Evolutionary conservation across 2,329 filamentous ascomycete genomes (phyloP).

Genomic region (Coniochaeta prunicola): DNA sequence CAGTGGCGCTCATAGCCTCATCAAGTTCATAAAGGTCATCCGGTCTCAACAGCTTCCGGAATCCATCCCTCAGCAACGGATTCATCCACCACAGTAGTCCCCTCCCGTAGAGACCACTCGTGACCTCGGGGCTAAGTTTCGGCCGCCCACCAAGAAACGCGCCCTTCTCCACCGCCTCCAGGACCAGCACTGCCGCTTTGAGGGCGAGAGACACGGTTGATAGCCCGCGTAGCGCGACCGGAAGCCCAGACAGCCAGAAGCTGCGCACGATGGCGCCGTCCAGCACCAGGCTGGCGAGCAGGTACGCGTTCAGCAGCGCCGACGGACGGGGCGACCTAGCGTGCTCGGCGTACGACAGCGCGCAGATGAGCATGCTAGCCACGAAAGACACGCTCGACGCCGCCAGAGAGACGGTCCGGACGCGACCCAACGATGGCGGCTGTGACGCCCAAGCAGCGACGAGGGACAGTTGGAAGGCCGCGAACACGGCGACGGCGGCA

Average conservation of each 20-base stretch:
- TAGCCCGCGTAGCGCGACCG: conserved; percentile 20
- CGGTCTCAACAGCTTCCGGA: conserved; percentile 23
- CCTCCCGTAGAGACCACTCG: conserved; percentile 29
- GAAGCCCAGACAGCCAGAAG: conserved; percentile 21
- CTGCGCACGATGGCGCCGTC: conserved; percentile 26
- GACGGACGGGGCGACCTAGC: conserved; percentile 23
- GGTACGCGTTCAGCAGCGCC: conserved; percentile 23
- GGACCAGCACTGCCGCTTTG: conserved; percentile 24
- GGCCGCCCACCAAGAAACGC: conserved; percentile 20
- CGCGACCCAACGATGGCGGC: conserved; percentile 7
- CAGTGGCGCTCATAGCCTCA: conserved; percentile 10
- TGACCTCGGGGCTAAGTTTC: conserved; percentile 25
- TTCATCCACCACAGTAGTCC: conserved; percentile 32
- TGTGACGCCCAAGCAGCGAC: conserved; percentile 23
- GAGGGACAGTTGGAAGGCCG: conserved; percentile 22
- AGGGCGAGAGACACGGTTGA: conserved; percentile 26
- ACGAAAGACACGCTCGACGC: conserved; percentile 23
- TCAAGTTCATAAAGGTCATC: conserved; percentile 27
- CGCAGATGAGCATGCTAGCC: conserved; percentile 22
- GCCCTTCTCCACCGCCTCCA: conserved; percentile 30
- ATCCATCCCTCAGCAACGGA: conserved; percentile 27
- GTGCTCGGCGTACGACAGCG: conserved; percentile 24
- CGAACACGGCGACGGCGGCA: conserved; percentile 7
- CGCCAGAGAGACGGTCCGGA: conserved; percentile 21
- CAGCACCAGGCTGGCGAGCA: conserved; percentile 25